These are phyloP conservation scores for Oryza meridionalis DNA, from an alignment of 176 grass and related monocot species.

Conservation along the genomic window DNA sequence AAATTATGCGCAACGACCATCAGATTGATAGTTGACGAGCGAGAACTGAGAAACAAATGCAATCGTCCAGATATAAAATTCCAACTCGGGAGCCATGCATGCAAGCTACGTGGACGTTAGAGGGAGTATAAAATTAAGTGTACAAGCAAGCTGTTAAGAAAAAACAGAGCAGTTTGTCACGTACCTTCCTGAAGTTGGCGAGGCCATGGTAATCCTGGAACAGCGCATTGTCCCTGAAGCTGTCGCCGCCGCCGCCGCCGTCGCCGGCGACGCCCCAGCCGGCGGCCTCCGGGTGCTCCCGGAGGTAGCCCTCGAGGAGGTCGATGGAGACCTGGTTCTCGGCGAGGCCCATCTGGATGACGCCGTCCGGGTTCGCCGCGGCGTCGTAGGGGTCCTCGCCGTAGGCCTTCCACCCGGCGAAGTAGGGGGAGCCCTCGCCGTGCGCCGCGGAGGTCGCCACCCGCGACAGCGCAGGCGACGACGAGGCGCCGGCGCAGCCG, in stretches of 20 bases:
- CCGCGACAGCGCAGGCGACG: conserved; percentile 22
- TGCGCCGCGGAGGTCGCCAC: conserved; percentile 45
- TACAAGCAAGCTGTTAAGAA: background rate
- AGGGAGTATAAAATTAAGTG: too few relatives aligned
- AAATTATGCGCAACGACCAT: too few relatives aligned
- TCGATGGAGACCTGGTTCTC: conserved; percentile 23
- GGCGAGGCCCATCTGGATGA: background rate
- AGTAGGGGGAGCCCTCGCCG: conserved; percentile 58
- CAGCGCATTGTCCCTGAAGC: conserved; percentile 60
- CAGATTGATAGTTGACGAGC: too few relatives aligned
- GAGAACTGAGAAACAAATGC: too few relatives aligned
- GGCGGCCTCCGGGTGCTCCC: conserved; percentile 42
- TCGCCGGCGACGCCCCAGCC: background rate
- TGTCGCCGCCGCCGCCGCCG: background rate
- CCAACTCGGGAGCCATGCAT: background rate
- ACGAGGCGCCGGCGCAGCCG: background rate
- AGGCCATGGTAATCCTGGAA: conserved; percentile 64
- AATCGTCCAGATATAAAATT: too few relatives aligned
- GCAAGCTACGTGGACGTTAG: too few relatives aligned
- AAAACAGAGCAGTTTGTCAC: background rate
- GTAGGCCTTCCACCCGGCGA: conserved; percentile 3
- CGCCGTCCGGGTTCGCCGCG: background rate
- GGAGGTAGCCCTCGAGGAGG: conserved; percentile 51
- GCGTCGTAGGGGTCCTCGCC: background rate
- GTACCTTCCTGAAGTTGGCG: conserved; percentile 48